These are phyloP conservation scores for Monosporascus sp. DNA, from an alignment of 2,329 filamentous ascomycete species.

Conservation along the genomic window DNA sequence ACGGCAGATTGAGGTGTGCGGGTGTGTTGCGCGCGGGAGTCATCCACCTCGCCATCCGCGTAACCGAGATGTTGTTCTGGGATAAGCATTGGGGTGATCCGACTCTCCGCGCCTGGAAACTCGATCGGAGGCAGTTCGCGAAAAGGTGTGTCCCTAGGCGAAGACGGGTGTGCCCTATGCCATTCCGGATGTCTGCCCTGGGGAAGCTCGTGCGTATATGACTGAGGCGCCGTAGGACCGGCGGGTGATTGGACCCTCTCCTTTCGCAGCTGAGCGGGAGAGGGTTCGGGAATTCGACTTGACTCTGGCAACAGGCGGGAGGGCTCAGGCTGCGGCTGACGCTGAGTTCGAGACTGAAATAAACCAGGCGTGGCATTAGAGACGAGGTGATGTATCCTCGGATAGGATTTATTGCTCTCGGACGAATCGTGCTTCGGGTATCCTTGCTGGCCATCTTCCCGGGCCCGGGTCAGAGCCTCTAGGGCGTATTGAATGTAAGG, in stretches of 20 bases:
- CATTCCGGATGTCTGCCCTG: not conserved
- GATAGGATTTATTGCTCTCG: constrained; percentile 12
- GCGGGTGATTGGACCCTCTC: not conserved
- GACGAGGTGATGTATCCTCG: constrained; percentile 14
- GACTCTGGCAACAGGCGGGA: constrained; percentile 3
- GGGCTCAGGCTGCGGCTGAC: constrained; percentile 3
- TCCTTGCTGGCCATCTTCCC: constrained; percentile 51
- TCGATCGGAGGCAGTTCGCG: not conserved
- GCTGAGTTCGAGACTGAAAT: constrained; percentile 6
- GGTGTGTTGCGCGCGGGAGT: constrained; percentile 6
- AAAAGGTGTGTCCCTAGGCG: not conserved
- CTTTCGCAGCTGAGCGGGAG: not conserved
- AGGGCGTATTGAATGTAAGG: constrained; percentile 89
- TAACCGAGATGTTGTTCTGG: not conserved
- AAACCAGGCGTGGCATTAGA: constrained; percentile 14
- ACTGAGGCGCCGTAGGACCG: not conserved
- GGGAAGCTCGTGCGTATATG: not conserved
- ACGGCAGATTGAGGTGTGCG: not conserved
- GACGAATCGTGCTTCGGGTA: constrained; percentile 10
- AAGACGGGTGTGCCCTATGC: not conserved
- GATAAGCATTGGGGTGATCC: not conserved
- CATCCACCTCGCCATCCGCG: not conserved
- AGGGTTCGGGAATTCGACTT: not conserved
- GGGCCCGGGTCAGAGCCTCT: constrained; percentile 75
- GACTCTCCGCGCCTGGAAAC: not conserved